Percentiles rank a stretch among this genome's conserved stretches.
These are phyloP conservation scores for Colletotrichum magnum DNA, from an alignment of 2,329 filamentous ascomycete genomes.

Conservation along the genomic window DNA sequence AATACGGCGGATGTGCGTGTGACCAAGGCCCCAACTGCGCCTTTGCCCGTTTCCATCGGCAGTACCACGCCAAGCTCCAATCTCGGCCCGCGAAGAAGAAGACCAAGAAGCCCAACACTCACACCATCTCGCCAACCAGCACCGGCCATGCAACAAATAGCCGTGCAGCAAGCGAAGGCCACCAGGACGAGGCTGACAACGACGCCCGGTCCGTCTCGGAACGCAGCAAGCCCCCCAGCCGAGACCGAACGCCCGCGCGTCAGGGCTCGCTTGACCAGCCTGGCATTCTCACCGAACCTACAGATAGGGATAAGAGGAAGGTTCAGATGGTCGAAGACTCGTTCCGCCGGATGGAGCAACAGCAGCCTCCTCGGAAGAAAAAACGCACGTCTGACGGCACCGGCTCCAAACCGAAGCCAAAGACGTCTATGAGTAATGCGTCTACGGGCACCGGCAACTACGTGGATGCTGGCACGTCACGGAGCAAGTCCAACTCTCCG, in stretches of 20 bases:
- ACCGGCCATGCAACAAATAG: constrained; percentile 75
- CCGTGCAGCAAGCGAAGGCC: constrained; percentile 74
- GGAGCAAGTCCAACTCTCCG: constrained; percentile 69
- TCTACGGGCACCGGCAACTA: constrained; percentile 53
- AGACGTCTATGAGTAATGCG: constrained; percentile 41
- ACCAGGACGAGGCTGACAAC: constrained; percentile 68
- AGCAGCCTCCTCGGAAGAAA: constrained; percentile 71
- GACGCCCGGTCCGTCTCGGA: constrained; percentile 65
- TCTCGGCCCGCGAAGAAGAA: constrained; percentile 63
- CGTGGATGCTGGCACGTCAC: constrained; percentile 66
- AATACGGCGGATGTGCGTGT: constrained; percentile 86
- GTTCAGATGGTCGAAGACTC: constrained; percentile 76
- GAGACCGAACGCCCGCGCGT: constrained; percentile 74
- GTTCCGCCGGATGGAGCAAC: constrained; percentile 73
- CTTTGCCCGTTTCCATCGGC: constrained; percentile 74
- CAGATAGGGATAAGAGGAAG: constrained; percentile 77
- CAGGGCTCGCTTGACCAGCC: constrained; percentile 73
- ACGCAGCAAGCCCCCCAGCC: constrained; percentile 76
- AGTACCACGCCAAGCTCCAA: constrained; percentile 65
- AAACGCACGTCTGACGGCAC: constrained; percentile 73
- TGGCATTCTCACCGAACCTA: constrained; percentile 74
- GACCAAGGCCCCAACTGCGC: constrained; percentile 74
- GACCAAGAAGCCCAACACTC: constrained; percentile 67
- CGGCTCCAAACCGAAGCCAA: constrained; percentile 47
- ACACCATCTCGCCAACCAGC: constrained; percentile 73